Evolutionary conservation across 2,329 filamentous ascomycete genomes (phyloP).

Genomic region (Penicillium sp.): DNA sequence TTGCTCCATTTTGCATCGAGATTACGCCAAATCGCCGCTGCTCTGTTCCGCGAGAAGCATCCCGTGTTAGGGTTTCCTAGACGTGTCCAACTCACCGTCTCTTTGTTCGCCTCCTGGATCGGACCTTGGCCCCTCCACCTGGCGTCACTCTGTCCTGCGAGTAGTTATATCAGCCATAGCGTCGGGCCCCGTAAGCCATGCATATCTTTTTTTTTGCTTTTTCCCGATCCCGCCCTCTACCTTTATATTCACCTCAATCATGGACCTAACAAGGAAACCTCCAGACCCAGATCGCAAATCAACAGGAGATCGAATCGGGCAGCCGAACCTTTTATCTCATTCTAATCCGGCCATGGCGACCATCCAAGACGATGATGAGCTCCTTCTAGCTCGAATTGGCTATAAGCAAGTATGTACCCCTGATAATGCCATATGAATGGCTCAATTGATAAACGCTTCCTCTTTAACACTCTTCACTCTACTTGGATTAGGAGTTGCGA

Average conservation of each 20-base stretch:
- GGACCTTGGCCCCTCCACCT: constrained; percentile 20
- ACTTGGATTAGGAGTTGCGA: constrained; percentile 56
- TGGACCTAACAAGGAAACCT: constrained; percentile 20
- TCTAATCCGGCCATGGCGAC: constrained; percentile 37
- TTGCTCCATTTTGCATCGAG: background rate
- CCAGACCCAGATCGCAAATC: constrained; percentile 15
- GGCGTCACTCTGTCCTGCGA: constrained; percentile 13
- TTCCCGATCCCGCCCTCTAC: constrained; percentile 4
- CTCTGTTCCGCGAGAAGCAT: background rate
- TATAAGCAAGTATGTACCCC: constrained; percentile 62
- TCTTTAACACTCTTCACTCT: constrained; percentile 5
- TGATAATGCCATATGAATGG: background rate
- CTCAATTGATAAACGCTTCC: background rate
- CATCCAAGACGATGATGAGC: constrained; percentile 63
- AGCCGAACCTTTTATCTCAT: background rate
- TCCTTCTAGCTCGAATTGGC: constrained; percentile 63
- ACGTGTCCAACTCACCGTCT: constrained; percentile 21
- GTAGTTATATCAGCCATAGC: constrained; percentile 20
- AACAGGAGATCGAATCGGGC: background rate
- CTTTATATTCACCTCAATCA: constrained; percentile 9
- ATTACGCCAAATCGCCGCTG: background rate
- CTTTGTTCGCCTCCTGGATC: constrained; percentile 13
- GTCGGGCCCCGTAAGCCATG: constrained; percentile 13
- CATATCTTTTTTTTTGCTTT: constrained; percentile 14
- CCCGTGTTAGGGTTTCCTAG: background rate